Base-by-base conservation (phyloP, 169 alveolate genomes). In the Plasmodium inui region DNA sequence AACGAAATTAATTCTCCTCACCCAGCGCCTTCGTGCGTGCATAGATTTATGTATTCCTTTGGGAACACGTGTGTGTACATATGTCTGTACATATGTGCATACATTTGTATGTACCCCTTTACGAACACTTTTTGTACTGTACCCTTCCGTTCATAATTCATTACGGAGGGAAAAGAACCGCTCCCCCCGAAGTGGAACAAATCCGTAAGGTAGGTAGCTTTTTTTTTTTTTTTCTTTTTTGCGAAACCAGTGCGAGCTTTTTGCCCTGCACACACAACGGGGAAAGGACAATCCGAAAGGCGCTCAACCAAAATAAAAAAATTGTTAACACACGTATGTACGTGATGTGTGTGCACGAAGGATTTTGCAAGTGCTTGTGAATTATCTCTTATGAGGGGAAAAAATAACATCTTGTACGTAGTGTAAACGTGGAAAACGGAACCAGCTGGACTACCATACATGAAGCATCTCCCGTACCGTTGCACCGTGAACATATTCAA, bases 31-130 rank as follows among this genome's bases (percentile, higher is more conserved):
- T n/a, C n/a, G 8, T 67, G 61, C 26, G 53, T 19, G 71, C 57
- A 83, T 67, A 50, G 53, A 83, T 70, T 6, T 37, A 83, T 83
- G 53, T 34, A 28, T 34, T 39, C 46, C 71, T 83, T 19, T 46
- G 67, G 55, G 67, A 7, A 83, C 19, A 70, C 30, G 53, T 41
- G 19, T 50, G 26, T 30, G 50, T n/a, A 53, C 14, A 67, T 37
- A 19, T 71, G 26, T 17, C 32, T 28, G 67, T 55, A 82, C 71
- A 57, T 57, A 9, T 61, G 39, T 82, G 44, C 67, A 28, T 34
- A 67, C 46, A 83, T 83, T 39, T 46, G 67, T 44, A 39, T 28
- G 73, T 37, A 70, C n/a, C 28, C 32, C 30, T 32, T n/a, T 30
- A 67, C 53, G 74, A 1, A 37, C 71, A n/a, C 19, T n/a, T 30